Conservation (phyloP, 306 rosid genomes). For the Crotalaria pallida region DNA sequence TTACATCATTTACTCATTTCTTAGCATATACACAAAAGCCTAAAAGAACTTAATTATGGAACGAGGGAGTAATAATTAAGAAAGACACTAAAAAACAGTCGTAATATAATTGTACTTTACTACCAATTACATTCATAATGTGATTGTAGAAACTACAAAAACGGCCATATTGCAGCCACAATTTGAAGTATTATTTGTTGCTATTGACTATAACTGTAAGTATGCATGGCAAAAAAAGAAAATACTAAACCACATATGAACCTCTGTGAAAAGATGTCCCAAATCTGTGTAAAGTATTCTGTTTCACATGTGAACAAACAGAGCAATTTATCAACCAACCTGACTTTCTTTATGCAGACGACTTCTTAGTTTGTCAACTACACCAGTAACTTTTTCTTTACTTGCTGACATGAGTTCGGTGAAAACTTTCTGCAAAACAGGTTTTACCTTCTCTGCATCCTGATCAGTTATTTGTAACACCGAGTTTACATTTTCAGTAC, state of each 20-base stretch:
- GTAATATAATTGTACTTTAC: too few relatives aligned
- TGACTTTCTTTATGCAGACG: constrained; percentile 53
- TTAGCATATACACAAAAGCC: too few relatives aligned
- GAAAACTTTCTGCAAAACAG: constrained; percentile 40
- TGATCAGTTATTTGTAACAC: constrained; percentile 29
- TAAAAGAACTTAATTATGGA: too few relatives aligned
- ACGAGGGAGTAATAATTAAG: too few relatives aligned
- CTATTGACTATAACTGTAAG: neutral
- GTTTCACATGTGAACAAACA: neutral
- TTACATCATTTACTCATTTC: too few relatives aligned
- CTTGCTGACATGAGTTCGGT: constrained; percentile 58
- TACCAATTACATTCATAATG: too few relatives aligned
- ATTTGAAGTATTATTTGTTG: too few relatives aligned
- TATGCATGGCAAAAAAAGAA: neutral
- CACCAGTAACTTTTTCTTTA: constrained; percentile 32
- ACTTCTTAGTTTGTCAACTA: constrained; percentile 33
- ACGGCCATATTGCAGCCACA: too few relatives aligned
- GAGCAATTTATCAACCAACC: constrained; percentile 28
- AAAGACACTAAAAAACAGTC: too few relatives aligned
- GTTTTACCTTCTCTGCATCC: constrained; percentile 44
- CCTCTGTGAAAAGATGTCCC: neutral
- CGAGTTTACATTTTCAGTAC: constrained; percentile 35
- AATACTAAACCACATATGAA: neutral
- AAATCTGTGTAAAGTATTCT: neutral
- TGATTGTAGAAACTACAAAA: too few relatives aligned